Percentiles rank a stretch among this genome's conserved stretches.
Evolutionary conservation across 495 filamentous ascomycete species (phyloP).

Genomic region (Penicillium desertorum): DNA sequence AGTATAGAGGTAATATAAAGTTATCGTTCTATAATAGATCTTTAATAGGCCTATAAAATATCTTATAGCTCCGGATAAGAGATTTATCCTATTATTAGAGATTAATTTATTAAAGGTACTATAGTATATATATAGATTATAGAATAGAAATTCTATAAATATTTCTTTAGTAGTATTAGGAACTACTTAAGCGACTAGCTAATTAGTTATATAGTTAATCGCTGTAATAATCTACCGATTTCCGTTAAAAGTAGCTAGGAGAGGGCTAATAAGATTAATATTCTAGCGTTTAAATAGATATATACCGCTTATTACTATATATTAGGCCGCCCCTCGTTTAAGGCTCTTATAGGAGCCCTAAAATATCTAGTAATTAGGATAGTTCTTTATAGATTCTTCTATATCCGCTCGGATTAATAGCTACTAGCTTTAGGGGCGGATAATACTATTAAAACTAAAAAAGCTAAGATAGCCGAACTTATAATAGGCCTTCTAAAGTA

Average conservation of each 20-base stretch:
- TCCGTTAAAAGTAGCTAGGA: background rate
- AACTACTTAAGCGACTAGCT: background rate
- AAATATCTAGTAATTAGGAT: conserved; percentile 5
- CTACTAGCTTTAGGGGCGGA: background rate
- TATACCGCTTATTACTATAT: conserved; percentile 3
- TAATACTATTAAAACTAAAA: background rate
- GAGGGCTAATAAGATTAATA: conserved; percentile 1
- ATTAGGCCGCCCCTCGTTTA: background rate
- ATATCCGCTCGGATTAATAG: conserved; percentile 3
- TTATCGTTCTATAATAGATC: background rate
- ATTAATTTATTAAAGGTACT: background rate
- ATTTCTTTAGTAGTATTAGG: background rate
- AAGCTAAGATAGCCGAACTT: conserved; percentile 8
- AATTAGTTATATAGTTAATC: background rate
- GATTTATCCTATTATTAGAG: conserved; percentile 3
- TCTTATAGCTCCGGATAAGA: background rate
- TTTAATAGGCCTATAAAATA: background rate
- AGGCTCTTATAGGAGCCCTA: background rate
- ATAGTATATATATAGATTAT: conserved; percentile 1
- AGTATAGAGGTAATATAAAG: background rate
- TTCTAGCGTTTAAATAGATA: background rate
- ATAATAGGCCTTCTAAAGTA: background rate
- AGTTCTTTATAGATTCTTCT: background rate
- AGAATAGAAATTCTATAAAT: background rate
- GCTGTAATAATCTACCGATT: conserved; percentile 6